Percentiles rank a stretch among this genome's conserved stretches.
phyloP scores from a whole-genome alignment of 345 rosid genomes.

The Carallia brachiata region DNA sequence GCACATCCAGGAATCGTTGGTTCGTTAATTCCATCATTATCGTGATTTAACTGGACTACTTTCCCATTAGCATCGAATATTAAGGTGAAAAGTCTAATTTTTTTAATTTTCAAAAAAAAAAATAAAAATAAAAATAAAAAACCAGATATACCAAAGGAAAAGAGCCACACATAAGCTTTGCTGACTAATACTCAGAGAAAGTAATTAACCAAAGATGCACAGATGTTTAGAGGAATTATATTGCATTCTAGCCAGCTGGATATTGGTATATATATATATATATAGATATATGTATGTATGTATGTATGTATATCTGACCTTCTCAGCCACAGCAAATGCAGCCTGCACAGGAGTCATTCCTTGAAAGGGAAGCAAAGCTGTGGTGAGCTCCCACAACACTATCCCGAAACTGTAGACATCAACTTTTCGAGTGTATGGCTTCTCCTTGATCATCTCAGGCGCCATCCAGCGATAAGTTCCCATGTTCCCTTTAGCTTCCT shows the following conservation, averaged over 20 bases:
- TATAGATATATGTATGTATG: too few species aligned
- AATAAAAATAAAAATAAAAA: neutral
- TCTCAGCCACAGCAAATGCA: conserved; percentile 97
- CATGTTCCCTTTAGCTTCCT: conserved; percentile 83
- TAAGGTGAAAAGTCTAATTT: neutral
- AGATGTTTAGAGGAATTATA: too few species aligned
- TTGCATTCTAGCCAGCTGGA: too few species aligned
- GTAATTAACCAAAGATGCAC: too few species aligned
- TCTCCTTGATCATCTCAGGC: conserved; percentile 97
- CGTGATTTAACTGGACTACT: neutral
- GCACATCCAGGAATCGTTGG: too few species aligned
- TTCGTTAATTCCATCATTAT: too few species aligned
- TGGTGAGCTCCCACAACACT: conserved; percentile 97
- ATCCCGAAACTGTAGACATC: conserved; percentile 98
- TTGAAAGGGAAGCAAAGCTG: conserved; percentile 97
- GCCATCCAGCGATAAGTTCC: conserved; percentile 99
- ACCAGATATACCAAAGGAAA: too few species aligned
- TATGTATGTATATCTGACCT: conserved; percentile 40
- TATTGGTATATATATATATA: too few species aligned
- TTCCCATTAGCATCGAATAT: neutral
- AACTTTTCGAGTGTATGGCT: conserved; percentile 83
- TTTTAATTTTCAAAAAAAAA: neutral
- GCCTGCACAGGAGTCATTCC: conserved; percentile 99
- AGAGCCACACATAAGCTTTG: too few species aligned
- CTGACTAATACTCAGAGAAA: too few species aligned